These are phyloP conservation scores for Oldenlandia corymbosa DNA, from an alignment of 257 asterid species.

Conservation along the genomic window DNA sequence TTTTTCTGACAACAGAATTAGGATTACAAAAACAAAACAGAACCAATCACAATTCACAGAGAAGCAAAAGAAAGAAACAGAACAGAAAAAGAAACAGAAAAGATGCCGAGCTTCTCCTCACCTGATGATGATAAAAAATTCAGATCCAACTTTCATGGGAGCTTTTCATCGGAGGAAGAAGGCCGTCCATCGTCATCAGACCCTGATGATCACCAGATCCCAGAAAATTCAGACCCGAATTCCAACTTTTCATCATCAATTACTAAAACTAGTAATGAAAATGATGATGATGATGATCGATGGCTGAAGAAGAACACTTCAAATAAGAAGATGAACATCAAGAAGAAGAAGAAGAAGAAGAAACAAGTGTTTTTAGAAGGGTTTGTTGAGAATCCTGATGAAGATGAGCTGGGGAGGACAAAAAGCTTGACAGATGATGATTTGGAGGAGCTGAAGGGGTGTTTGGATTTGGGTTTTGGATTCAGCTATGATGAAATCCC, in stretches of 20 bases:
- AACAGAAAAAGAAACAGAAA: background rate
- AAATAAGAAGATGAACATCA: slow-evolving; percentile 14
- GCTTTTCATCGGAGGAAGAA: slow-evolving; percentile 14
- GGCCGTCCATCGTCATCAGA: slow-evolving; percentile 1
- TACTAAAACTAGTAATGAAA: too few species aligned
- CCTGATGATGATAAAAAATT: slow-evolving; percentile 8
- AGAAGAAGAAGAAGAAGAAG: too few species aligned
- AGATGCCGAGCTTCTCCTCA: slow-evolving; percentile 7
- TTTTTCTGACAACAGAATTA: too few species aligned
- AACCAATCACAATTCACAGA: too few species aligned
- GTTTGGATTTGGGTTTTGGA: slow-evolving; percentile 46
- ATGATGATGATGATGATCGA: slow-evolving; percentile 16
- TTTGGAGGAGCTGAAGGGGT: slow-evolving; percentile 39
- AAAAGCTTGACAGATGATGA: slow-evolving; percentile 41
- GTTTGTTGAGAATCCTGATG: slow-evolving; percentile 29
- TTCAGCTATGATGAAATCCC: slow-evolving; percentile 45
- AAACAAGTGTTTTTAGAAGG: slow-evolving; percentile 35
- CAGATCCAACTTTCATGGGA: slow-evolving; percentile 20
- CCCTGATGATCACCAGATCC: slow-evolving; percentile 5
- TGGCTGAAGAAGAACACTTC: slow-evolving; percentile 12
- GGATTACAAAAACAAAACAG: too few species aligned
- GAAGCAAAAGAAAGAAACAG: background rate
- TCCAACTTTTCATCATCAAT: slow-evolving; percentile 6
- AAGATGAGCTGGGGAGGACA: slow-evolving; percentile 39
- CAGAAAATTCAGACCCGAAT: slow-evolving; percentile 4